Base-by-base conservation (phyloP, 331 rosid species). In the Phaseolus coccineus region DNA sequence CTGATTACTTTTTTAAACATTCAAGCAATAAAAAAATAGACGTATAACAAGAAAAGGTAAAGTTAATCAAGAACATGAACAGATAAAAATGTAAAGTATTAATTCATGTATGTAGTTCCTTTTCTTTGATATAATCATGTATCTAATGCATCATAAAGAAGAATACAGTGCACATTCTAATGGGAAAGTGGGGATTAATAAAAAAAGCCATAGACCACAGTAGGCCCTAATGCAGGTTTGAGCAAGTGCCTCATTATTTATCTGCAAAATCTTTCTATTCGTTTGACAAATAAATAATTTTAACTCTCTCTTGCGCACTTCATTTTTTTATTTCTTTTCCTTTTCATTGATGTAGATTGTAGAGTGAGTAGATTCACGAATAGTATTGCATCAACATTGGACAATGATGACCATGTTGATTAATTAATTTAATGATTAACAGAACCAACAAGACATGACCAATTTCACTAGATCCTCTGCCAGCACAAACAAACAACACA, bases 321-420 rank as follows among this genome's bases (percentile, higher is more conserved):
- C 5, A 4, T 35, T 14, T 59, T 25, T 58, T 58, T 12, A 3
- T 2, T 22, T 56, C 6, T 59, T 13, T 28, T 44, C 24, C n/a
- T 30, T 30, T 31, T 6, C 2, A 72, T n/a, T 27, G 58, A 68
- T 57, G 22, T 69, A 58, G 8, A 42, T 13, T 71, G 39, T 61
- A 48, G 3, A n/a, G 13, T 62, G 73, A 24, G 67, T 4, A 62
- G 83, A 10, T 71, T 71, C 78, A 35, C 12, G 56, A 47, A 53
- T 56, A 16, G 24, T 2, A 11, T 40, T 55, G 59, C 40, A 16
- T 76, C 73, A 22, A 25, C 7, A 13, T 53, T 39, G 5, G 22
- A 16, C 27, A 40, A 55, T 31, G 13, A 40, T 50, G 39, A 77
- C 40, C 11, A 65, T 48, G 4, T 7, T 31, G 42, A 62, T 30